Conservation (phyloP, 192 early-diverging fungal species). For the Rhizophagus clarus region DNA sequence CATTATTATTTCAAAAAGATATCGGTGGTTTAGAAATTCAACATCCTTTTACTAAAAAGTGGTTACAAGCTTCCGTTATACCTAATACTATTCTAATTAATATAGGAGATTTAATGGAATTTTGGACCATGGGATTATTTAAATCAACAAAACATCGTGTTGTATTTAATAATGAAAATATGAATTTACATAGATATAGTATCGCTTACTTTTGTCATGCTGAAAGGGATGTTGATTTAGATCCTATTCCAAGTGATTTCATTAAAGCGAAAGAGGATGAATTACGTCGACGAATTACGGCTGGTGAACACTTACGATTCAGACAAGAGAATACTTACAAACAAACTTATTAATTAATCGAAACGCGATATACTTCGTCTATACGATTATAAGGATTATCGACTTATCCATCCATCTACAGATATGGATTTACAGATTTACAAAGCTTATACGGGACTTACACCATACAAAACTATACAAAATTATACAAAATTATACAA, state of each 20-base stretch:
- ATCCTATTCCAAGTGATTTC: conserved; percentile 45
- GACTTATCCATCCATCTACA: no score
- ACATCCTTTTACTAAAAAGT: conserved; percentile 40
- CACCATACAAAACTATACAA: no score
- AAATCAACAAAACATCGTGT: conserved; percentile 67
- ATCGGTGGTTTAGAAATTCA: conserved; percentile 60
- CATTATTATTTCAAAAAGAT: conserved; percentile 68
- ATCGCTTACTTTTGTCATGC: conserved; percentile 68
- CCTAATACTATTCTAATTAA: conserved; percentile 62
- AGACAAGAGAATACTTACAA: conserved; percentile 20
- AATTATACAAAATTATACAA: no score
- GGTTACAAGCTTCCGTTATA: conserved; percentile 64
- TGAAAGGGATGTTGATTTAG: conserved; percentile 48
- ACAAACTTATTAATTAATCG: neutral
- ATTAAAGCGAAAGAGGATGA: neutral
- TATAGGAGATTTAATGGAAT: conserved; percentile 63
- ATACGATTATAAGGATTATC: no score
- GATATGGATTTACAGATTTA: no score
- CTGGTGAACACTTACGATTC: conserved; percentile 19
- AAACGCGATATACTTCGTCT: no score
- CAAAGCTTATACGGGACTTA: no score
- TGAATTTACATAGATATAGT: conserved; percentile 55
- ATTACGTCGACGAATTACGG: neutral
- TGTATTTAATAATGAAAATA: conserved; percentile 52
- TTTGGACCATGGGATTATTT: conserved; percentile 62